Conservation (phyloP, 441 rosid genomes). For the Corymbia citriodora region DNA sequence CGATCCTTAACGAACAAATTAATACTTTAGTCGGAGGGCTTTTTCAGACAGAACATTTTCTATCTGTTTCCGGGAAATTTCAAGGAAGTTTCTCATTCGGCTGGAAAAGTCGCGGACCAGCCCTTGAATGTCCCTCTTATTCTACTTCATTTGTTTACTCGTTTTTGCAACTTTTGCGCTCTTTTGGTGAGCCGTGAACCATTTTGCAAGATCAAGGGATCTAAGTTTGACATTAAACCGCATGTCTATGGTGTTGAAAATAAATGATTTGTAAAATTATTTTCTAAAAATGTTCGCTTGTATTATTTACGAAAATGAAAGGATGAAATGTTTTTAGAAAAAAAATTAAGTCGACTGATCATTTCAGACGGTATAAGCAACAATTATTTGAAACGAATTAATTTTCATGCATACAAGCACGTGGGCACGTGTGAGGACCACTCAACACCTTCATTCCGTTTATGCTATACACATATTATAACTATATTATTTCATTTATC, state of each 20-base stretch:
- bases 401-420: neutral
- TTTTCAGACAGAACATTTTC: neutral
- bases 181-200: neutral
- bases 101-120: neutral
- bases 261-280: accelerated
- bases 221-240: neutral
- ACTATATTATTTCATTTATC: neutral
- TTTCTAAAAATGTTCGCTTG: neutral
- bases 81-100: neutral
- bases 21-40: neutral
- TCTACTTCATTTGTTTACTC: neutral
- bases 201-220: neutral
- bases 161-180: neutral
- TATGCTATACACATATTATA: neutral
- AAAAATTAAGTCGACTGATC: neutral
- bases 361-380: neutral
- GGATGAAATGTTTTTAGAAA: no score
- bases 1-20: neutral
- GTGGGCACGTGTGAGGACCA: neutral
- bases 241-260: neutral
- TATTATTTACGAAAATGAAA: neutral
- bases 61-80: neutral
- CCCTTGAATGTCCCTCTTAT: neutral
- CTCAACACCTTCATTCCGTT: neutral
- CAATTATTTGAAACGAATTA: neutral